Base-by-base conservation (phyloP, 2,329 filamentous ascomycete species). In the Aspergillus latus region DNA sequence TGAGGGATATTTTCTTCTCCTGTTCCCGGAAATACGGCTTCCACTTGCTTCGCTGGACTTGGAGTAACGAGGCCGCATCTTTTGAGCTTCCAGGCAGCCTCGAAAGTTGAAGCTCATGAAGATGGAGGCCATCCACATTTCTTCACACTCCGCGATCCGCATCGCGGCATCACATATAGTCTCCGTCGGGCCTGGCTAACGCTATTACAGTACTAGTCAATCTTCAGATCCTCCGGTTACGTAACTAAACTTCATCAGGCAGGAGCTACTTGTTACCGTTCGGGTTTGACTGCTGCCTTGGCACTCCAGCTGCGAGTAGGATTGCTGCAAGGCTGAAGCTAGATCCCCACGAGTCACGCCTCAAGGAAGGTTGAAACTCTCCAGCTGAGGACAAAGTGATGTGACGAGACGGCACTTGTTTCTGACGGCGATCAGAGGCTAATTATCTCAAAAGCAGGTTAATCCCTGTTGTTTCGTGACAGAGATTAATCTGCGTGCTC, bases 1-100 rank as follows among this genome's bases (percentile, higher is more conserved):
- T 58, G 57, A 64, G 60, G 56, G 48, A 44, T 50, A 54, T 60
- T 26, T 42, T 48, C 15, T 44, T 16, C 40, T 28, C 16, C 37
- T 42, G 36, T 13, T 30, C 16, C 37, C 44, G n/a, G 16, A 16
- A 11, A 16, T 16, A 34, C 28, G 49, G 30, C 36, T 53, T n/a
- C 36, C 21, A 46, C 15, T 47, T 26, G 8, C 39, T n/a, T 16
- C 29, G 15, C 15, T 8, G 11, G 39, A 34, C 4, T 13, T 15
- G 49, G 30, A 45, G n/a, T 46, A 36, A 16, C 48, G 29, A 43
- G 29, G 28, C 48, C 4, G 29, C 3, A 34, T 21, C 21, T 21
- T 21, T n/a, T 26, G 26, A 8, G 28, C 26, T 36, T 52, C 3
- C 40, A 40, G 50, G 30, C 2, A 30, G 50, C 13, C n/a, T 15